Evolutionary conservation across 73 alveolate species (phyloP).

Genomic region (Paramecium sexaurelia): DNA sequence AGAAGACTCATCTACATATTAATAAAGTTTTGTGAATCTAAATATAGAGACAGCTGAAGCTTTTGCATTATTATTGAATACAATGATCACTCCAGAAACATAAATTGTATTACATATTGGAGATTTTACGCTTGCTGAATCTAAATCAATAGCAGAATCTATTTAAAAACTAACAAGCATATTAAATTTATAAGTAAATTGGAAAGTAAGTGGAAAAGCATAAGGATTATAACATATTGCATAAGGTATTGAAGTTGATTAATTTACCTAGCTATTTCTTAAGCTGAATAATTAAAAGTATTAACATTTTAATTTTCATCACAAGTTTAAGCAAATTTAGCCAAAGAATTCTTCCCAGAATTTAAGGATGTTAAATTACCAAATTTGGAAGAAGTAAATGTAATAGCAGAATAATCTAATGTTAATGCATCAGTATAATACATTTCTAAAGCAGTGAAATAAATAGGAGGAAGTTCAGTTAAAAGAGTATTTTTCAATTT

Average conservation of each 20-base stretch:
- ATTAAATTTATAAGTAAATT: background rate
- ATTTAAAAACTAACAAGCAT: background rate
- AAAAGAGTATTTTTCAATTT: background rate
- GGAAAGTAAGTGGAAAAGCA: background rate
- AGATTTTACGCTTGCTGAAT: background rate
- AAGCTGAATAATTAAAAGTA: background rate
- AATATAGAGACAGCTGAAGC: conserved; percentile 23
- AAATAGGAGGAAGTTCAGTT: background rate
- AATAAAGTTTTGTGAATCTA: background rate
- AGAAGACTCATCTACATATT: background rate
- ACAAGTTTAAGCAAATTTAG: background rate
- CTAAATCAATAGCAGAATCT: conserved; percentile 32
- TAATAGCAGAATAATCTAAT: background rate
- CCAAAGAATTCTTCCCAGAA: conserved; percentile 24
- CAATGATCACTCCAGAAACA: conserved; percentile 30
- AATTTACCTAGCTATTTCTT: background rate
- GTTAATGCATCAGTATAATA: background rate
- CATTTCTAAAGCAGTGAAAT: background rate
- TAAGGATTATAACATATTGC: background rate
- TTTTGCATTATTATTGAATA: background rate
- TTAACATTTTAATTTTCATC: background rate
- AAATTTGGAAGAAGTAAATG: background rate
- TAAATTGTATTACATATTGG: background rate
- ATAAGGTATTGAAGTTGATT: background rate
- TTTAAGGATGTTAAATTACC: conserved; percentile 1